phyloP scores from a whole-genome alignment of 768 basidiomycete species.

The Chiua virens region DNA sequence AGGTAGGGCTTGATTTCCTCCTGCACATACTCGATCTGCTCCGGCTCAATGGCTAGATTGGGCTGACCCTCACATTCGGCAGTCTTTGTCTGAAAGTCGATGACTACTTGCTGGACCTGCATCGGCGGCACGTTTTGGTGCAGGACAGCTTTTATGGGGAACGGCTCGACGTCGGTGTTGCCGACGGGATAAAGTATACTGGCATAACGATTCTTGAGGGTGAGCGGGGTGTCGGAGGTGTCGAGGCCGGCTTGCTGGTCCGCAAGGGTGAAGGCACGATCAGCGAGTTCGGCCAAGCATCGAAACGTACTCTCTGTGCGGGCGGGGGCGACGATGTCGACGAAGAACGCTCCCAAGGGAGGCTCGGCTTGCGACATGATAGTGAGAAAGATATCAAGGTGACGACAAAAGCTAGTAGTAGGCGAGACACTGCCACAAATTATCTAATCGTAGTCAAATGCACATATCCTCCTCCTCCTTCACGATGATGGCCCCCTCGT shows the following conservation, averaged over 20 bases:
- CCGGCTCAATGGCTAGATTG: slow-evolving; percentile 15
- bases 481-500: slow-evolving; percentile 33
- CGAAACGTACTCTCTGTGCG: slow-evolving; percentile 5
- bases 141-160: slow-evolving; percentile 15
- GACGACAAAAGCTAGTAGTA: too few species aligned
- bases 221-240: not conserved
- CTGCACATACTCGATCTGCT: slow-evolving; percentile 16
- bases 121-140: slow-evolving; percentile 7
- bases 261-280: slow-evolving; percentile 17
- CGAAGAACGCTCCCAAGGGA: slow-evolving; percentile 11
- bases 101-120: slow-evolving; percentile 10
- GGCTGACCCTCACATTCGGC: slow-evolving; percentile 11
- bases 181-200: slow-evolving; percentile 14
- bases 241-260: slow-evolving; percentile 2
- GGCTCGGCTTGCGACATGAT: slow-evolving; percentile 14
- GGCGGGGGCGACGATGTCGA: slow-evolving; percentile 10
- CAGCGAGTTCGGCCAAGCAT: slow-evolving; percentile 17
- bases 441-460: too few species aligned
- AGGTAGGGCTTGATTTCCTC: slow-evolving; percentile 16
- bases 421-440: too few species aligned
- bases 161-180: not conserved
- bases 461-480: slow-evolving; percentile 26
- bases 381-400: not conserved
- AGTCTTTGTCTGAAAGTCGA: slow-evolving; percentile 19
- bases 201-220: slow-evolving; percentile 12